Base-by-base conservation (phyloP, 148 eudicot species). In the Chenopodium suecicum region DNA sequence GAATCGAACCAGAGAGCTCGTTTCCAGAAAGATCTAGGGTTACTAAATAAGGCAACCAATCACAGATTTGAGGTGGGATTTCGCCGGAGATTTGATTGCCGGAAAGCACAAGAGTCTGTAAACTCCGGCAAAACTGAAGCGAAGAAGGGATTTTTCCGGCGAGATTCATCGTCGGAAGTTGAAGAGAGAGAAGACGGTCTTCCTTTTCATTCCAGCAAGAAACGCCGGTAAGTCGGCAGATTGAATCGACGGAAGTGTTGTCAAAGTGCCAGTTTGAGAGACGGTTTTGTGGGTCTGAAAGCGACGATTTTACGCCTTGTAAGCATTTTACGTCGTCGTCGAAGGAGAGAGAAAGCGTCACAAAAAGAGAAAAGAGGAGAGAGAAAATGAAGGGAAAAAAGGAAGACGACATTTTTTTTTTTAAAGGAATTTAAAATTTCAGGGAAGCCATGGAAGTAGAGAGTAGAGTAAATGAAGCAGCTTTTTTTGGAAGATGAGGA, bases 171-270 rank as follows among this genome's bases (percentile, higher is more conserved):
- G 88, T 85, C 0, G 83, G 85, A 22, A 91, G 93, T 14, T 86
- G 82, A 27, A 95, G 81, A 41, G 89, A 78, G 65, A 95, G 71
- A 17, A 95, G 82, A 3, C 96, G 93, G 56, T 95, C 93, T 56
- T 95, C 95, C 46, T 84, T 86, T 41, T 91, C 91, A 73, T 95
- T 95, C 97, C 98, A 95, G 77, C 98, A 93, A 0, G 90, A 50
- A 0, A 92, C 94, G 0, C 93, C 95, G 19, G 82, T 80, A 69
- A 91, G 89, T 4, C 65, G 67, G 86, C 98, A 93, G 79, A 95
- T 87, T 80, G 85, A 86, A 0, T 79, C 88, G 22, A 83, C 89
- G 1, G 97, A 73, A 0, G 78, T 80, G 89, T 91, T 89, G 44
- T 82, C 0, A 80, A 93, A 91, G 63, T 19, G 44, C 98, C 98